Percentiles rank a stretch among this genome's conserved stretches.
Evolutionary conservation across 2,329 filamentous ascomycete genomes (phyloP).

Genomic region (Neopestalotiopsis clavispora): DNA sequence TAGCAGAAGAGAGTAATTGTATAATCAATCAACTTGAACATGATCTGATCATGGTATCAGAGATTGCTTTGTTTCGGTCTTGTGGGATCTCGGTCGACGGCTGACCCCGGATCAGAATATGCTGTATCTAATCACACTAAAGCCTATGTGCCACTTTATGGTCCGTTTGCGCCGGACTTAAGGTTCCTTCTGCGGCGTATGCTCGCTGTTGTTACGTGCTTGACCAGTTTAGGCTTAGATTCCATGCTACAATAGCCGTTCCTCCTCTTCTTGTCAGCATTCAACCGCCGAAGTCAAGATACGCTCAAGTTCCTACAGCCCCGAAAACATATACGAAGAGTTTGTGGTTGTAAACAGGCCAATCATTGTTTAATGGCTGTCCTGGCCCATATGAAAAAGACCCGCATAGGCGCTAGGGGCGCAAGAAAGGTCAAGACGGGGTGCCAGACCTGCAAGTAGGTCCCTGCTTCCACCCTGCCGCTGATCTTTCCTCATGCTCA

Average conservation of each 20-base stretch:
- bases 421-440: constrained; percentile 4
- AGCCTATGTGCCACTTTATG: too few species aligned
- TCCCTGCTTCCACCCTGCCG: background rate
- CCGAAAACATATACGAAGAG: too few species aligned
- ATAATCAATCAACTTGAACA: too few species aligned
- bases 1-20: too few species aligned
- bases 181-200: background rate
- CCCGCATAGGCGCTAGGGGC: constrained; percentile 4
- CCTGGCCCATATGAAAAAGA: background rate
- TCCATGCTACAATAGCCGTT: background rate
- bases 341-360: too few species aligned
- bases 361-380: background rate
- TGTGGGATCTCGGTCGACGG: too few species aligned
- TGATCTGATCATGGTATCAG: too few species aligned
- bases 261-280: background rate
- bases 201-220: background rate
- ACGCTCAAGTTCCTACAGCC: too few species aligned
- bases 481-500: background rate
- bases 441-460: constrained; percentile 13
- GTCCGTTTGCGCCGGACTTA: too few species aligned
- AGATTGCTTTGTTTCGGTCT: too few species aligned
- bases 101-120: too few species aligned
- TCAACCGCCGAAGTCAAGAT: background rate
- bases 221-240: background rate
- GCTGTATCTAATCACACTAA: too few species aligned